These are phyloP conservation scores for Firmiana major DNA, from an alignment of 345 rosid species.

Conservation along the genomic window DNA sequence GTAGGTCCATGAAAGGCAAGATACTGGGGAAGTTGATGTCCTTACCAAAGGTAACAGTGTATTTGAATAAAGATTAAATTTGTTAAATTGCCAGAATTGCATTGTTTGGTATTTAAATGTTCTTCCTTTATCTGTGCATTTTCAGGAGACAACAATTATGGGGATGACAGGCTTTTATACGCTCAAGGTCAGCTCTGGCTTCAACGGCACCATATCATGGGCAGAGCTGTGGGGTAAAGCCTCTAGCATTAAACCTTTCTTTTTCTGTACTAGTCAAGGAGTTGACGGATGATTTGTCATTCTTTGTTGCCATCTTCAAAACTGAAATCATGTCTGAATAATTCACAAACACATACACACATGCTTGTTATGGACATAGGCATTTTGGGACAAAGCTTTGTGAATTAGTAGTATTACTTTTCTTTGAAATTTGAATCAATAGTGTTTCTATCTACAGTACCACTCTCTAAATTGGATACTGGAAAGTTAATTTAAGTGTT, in stretches of 20 bases:
- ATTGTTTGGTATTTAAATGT: background rate
- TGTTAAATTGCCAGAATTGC: conserved; percentile 3
- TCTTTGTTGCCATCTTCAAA: background rate
- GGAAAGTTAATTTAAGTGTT: background rate
- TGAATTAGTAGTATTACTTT: background rate
- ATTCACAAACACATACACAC: background rate
- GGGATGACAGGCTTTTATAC: conserved; percentile 79
- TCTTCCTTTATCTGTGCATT: conserved; percentile 9
- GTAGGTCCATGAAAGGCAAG: conserved; percentile 84
- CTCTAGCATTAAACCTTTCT: background rate
- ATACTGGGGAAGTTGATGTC: conserved; percentile 85
- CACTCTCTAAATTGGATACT: background rate
- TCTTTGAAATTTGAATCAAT: background rate
- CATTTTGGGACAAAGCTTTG: background rate
- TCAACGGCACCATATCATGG: conserved; percentile 79
- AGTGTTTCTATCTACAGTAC: background rate
- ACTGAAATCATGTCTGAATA: background rate
- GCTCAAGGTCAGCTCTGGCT: conserved; percentile 90
- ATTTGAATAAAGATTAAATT: background rate
- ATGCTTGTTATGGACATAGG: background rate
- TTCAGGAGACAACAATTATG: conserved; percentile 73
- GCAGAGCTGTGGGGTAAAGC: conserved; percentile 84
- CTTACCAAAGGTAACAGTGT: conserved; percentile 76
- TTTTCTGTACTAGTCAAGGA: background rate
- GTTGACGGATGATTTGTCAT: background rate